phyloP scores from a whole-genome alignment of 2,329 filamentous ascomycete species.

The Leptographium galeiforme region DNA sequence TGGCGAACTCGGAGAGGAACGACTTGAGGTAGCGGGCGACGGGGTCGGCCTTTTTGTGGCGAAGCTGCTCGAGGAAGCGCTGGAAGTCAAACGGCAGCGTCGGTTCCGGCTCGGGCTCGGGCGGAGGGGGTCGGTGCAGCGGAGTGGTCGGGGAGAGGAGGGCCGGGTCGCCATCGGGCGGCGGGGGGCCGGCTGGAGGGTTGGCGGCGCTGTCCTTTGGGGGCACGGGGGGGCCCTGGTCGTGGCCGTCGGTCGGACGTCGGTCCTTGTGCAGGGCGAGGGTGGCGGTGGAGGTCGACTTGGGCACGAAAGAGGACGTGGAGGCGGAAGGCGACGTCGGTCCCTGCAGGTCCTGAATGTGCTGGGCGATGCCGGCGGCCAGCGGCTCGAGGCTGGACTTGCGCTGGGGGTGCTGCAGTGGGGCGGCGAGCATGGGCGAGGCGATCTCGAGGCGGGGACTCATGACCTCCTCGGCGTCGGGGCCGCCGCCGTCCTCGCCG shows the following conservation, averaged over 20 bases:
- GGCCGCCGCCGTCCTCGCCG: constrained; percentile 57
- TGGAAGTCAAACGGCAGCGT: constrained; percentile 92
- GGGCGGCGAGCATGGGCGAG: constrained; percentile 59
- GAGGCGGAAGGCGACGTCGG: constrained; percentile 27
- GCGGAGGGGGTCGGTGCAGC: constrained; percentile 52
- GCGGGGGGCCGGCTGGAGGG: constrained; percentile 12
- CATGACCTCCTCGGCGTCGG: constrained; percentile 75
- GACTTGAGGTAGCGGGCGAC: constrained; percentile 92
- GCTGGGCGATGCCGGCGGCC: constrained; percentile 34
- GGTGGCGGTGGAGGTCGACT: background rate
- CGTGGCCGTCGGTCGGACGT: constrained; percentile 24
- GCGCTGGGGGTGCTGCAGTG: constrained; percentile 61
- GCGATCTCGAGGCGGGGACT: constrained; percentile 73
- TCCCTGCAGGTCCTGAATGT: constrained; percentile 33
- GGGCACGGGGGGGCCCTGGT: constrained; percentile 42
- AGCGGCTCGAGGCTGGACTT: constrained; percentile 75
- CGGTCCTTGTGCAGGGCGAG: background rate
- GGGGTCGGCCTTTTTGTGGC: constrained; percentile 94
- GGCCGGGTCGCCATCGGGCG: constrained; percentile 12
- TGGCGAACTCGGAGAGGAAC: constrained; percentile 86
- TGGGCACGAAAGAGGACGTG: constrained; percentile 17
- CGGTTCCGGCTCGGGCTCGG: constrained; percentile 66
- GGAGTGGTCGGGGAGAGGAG: constrained; percentile 35
- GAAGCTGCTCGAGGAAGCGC: constrained; percentile 85
- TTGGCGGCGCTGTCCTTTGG: constrained; percentile 34